Conservation (phyloP, 1,284 basidiomycete species). For the Takashimella koratensis region DNA sequence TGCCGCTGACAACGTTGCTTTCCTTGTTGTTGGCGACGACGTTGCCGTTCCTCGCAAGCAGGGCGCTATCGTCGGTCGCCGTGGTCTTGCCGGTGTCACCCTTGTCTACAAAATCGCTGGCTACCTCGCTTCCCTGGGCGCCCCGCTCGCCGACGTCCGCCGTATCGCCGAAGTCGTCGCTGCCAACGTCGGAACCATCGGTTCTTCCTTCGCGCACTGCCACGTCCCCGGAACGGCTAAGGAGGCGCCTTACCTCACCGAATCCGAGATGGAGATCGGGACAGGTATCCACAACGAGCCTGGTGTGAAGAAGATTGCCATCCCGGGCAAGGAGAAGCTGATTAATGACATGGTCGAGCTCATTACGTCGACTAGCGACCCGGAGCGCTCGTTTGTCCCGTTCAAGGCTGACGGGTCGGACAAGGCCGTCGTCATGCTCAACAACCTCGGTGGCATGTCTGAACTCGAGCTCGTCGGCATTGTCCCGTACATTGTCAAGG, state of each 20-base stretch:
- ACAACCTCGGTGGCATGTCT: slow-evolving; percentile 67
- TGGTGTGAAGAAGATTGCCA: slow-evolving; percentile 64
- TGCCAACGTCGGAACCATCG: slow-evolving; percentile 67
- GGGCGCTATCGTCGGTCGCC: slow-evolving; percentile 48
- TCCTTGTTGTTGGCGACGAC: slow-evolving; percentile 87
- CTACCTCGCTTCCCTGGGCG: slow-evolving; percentile 70
- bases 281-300: slow-evolving; percentile 86
- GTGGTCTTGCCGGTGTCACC: slow-evolving; percentile 80
- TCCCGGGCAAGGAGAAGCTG: slow-evolving; percentile 64
- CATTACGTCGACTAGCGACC: slow-evolving; percentile 69
- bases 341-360: slow-evolving; percentile 67
- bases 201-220: slow-evolving; percentile 87
- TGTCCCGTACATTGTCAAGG: slow-evolving; percentile 41
- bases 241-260: slow-evolving; percentile 4
- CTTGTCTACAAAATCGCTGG: slow-evolving; percentile 90
- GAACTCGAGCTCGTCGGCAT: slow-evolving; percentile 79
- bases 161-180: slow-evolving; percentile 65
- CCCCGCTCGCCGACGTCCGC: slow-evolving; percentile 69
- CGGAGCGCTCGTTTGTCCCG: slow-evolving; percentile 78
- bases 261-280: slow-evolving; percentile 75
- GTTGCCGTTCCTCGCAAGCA: slow-evolving; percentile 70
- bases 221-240: slow-evolving; percentile 51
- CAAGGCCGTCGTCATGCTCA: slow-evolving; percentile 56
- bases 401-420: slow-evolving; percentile 64
- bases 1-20: slow-evolving; percentile 65